Percentiles rank a stretch among this genome's conserved stretches.
Conservation (phyloP, 78 protist species). For the Dictyostelium intermedium region DNA sequence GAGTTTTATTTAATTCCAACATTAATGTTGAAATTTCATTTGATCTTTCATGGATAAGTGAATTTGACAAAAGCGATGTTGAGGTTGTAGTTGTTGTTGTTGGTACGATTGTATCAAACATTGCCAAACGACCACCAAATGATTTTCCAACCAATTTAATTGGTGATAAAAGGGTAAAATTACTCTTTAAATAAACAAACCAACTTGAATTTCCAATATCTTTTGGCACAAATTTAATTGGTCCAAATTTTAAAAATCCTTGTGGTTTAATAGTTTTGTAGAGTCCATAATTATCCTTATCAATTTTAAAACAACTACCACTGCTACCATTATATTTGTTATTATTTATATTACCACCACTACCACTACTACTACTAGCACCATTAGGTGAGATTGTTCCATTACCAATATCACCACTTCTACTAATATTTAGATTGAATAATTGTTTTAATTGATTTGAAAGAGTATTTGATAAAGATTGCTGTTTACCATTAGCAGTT, state of each 20-base stretch:
- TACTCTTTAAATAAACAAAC: slow-evolving; percentile 21
- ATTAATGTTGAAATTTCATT: not conserved
- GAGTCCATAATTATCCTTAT: not conserved
- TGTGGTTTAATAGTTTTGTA: slow-evolving; percentile 1
- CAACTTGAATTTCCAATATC: not conserved
- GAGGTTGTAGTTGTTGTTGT: no score
- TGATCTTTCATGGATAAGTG: not conserved
- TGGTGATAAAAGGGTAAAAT: slow-evolving; percentile 26
- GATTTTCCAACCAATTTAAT: slow-evolving; percentile 12
- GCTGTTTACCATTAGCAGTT: not conserved
- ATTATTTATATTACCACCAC: not conserved
- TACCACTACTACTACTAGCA: not conserved
- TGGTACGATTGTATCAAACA: not conserved
- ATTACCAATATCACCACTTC: not conserved
- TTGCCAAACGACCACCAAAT: slow-evolving; percentile 36
- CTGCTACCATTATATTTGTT: not conserved
- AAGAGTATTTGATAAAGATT: not conserved
- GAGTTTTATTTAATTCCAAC: slow-evolving; percentile 67
- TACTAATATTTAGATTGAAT: not conserved
- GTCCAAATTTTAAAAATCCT: slow-evolving; percentile 16
- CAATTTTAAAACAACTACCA: not conserved
- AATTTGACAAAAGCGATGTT: not conserved
- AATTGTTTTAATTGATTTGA: not conserved
- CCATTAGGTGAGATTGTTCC: not conserved
- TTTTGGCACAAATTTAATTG: slow-evolving; percentile 47